These are phyloP conservation scores for Sugiyamaella americana DNA, from an alignment of 805 yeast genomes.

Conservation along the genomic window DNA sequence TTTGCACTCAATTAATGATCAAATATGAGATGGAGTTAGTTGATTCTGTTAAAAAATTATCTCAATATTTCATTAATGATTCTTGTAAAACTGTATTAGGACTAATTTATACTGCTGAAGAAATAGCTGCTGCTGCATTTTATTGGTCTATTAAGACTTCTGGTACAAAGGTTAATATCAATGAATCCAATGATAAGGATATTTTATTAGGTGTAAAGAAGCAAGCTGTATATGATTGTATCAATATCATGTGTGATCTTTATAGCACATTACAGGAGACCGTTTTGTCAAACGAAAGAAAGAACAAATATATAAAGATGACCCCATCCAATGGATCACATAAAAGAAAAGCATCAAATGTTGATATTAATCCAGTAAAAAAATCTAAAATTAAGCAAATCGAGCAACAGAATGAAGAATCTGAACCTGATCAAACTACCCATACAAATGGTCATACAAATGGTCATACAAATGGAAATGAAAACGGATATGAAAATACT, in stretches of 20 bases:
- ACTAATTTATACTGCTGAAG: constrained; percentile 27
- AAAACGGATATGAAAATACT: no score
- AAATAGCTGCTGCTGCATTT: constrained; percentile 36
- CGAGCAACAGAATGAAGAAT: no score
- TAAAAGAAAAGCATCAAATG: not conserved
- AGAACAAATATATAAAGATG: not conserved
- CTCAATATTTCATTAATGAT: constrained; percentile 30
- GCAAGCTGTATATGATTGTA: not conserved
- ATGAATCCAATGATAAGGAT: constrained; percentile 4
- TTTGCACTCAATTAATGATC: constrained; percentile 16
- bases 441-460: no score
- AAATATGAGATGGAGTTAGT: constrained; percentile 22
- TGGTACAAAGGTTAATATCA: constrained; percentile 12
- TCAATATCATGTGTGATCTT: not conserved
- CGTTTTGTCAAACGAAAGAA: not conserved
- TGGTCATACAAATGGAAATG: no score
- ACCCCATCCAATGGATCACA: not conserved
- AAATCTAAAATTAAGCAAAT: no score
- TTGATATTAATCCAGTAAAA: no score
- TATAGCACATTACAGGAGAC: not conserved
- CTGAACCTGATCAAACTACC: no score
- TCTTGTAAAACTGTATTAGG: constrained; percentile 34
- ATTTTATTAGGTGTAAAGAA: not conserved
- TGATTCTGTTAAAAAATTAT: constrained; percentile 24
- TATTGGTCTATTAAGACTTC: constrained; percentile 22